Percentiles rank a stretch among this genome's conserved stretches.
Conservation (phyloP, 495 filamentous ascomycete genomes). For the Talaromyces thailandensis region DNA sequence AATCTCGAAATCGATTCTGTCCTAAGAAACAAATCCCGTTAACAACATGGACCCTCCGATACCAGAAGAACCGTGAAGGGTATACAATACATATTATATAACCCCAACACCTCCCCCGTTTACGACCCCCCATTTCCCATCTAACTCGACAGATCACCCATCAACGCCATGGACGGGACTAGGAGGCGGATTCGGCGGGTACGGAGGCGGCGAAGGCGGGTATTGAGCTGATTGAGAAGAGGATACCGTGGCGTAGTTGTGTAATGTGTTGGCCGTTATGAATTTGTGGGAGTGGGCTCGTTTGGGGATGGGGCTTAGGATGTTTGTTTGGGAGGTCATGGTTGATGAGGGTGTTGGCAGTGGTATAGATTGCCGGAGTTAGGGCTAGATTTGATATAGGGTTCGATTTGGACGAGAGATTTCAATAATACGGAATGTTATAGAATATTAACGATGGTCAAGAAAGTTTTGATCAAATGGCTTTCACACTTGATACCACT, state of each 20-base stretch:
- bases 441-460: not conserved
- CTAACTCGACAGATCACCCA: not conserved
- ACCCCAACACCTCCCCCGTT: not conserved
- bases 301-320: not conserved
- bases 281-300: not conserved
- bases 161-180: conserved; percentile 25
- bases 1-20: too few relatives aligned
- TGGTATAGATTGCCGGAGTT: not conserved
- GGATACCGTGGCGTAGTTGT: not conserved
- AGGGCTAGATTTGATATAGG: not conserved
- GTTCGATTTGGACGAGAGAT: too few relatives aligned
- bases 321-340: not conserved
- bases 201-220: conserved; percentile 32
- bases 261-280: not conserved
- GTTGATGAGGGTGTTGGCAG: not conserved
- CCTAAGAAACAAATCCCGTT: too few relatives aligned
- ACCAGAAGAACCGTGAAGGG: too few relatives aligned
- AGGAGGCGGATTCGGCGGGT: conserved; percentile 34
- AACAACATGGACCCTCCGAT: too few relatives aligned
- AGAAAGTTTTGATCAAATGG: not conserved
- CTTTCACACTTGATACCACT: not conserved
- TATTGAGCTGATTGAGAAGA: conserved; percentile 1
- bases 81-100: too few relatives aligned
- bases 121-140: not conserved
- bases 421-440: not conserved